phyloP scores from a whole-genome alignment of 148 eudicot species.

The Cornus kousa region DNA sequence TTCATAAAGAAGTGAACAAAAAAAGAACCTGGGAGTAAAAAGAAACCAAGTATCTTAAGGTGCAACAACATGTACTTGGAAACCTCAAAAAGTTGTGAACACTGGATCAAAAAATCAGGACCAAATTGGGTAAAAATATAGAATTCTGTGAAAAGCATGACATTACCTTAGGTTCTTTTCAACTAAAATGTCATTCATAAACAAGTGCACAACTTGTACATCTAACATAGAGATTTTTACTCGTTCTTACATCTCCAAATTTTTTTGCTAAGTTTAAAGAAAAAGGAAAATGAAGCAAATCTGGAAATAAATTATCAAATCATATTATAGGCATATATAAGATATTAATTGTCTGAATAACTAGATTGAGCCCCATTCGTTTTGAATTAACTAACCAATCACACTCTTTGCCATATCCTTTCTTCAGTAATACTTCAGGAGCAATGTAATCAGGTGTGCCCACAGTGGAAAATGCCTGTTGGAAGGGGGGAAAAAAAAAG shows the following conservation, averaged over 20 bases:
- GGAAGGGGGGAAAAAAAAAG: background rate
- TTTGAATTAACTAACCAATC: slow-evolving; percentile 53
- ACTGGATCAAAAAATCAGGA: background rate
- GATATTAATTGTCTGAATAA: background rate
- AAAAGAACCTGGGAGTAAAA: background rate
- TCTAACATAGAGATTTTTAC: background rate
- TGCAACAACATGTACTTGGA: background rate
- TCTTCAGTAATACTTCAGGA: slow-evolving; percentile 62
- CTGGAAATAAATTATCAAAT: background rate
- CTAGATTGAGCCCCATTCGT: background rate
- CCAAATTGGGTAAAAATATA: background rate
- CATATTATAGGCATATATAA: background rate
- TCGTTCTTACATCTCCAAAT: background rate
- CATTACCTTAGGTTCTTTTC: background rate
- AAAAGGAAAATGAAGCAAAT: background rate
- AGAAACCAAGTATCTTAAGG: background rate
- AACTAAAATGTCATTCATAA: background rate
- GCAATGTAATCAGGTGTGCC: slow-evolving; percentile 84
- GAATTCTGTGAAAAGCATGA: background rate
- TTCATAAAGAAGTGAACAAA: background rate
- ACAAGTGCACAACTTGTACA: background rate
- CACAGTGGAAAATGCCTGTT: slow-evolving; percentile 75
- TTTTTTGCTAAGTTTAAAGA: background rate
- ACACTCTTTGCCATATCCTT: slow-evolving; percentile 67
- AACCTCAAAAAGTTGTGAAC: background rate